These are phyloP conservation scores for Rhodomyrtus psidioides DNA, from an alignment of 441 rosid species.

Conservation along the genomic window DNA sequence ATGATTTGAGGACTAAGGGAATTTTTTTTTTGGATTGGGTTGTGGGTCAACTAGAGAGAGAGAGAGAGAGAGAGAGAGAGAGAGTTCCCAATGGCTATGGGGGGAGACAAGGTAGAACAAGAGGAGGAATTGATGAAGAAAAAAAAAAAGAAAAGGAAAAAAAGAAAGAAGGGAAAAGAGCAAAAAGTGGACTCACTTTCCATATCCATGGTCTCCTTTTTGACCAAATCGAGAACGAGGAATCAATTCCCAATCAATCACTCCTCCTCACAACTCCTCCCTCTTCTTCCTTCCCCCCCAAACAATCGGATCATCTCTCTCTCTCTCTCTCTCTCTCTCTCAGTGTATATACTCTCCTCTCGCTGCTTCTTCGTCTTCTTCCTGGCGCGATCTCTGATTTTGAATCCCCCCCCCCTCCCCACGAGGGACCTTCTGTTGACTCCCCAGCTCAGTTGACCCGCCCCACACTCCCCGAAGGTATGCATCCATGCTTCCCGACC, in stretches of 20 bases:
- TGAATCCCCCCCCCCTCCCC: background rate
- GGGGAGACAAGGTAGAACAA: background rate
- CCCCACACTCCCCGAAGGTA: background rate
- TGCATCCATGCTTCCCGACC: background rate
- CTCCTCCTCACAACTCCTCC: background rate
- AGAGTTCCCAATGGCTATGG: no score
- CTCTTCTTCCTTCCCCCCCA: background rate
- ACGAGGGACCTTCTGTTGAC: background rate
- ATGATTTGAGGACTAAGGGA: background rate
- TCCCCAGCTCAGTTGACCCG: background rate
- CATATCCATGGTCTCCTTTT: background rate
- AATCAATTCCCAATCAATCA: background rate
- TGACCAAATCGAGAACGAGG: constrained; percentile 9
- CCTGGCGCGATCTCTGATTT: background rate
- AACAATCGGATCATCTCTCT: background rate
- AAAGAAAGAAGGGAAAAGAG: background rate
- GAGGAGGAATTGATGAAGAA: background rate
- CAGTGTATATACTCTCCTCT: background rate
- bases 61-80: background rate
- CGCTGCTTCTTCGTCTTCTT: background rate
- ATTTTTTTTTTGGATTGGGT: no score
- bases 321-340: background rate
- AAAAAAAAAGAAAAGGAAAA: background rate
- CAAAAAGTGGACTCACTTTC: background rate
- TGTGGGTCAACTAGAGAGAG: background rate